Conservation (phyloP, 331 rosid genomes). For the Stylosanthes scabra region DNA sequence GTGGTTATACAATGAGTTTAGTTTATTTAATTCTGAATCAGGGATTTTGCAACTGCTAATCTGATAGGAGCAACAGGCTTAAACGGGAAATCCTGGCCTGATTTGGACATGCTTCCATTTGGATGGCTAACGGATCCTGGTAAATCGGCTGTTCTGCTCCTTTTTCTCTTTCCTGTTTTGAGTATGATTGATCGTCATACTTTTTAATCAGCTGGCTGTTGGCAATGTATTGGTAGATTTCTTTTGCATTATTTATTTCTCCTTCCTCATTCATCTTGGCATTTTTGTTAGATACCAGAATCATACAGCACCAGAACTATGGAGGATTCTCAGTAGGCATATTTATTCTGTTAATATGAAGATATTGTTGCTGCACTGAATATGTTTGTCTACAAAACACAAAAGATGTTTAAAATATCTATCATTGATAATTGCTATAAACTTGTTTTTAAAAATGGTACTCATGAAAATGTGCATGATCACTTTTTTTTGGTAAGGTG, state of each 20-base stretch:
- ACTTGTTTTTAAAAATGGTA: conserved; percentile 35
- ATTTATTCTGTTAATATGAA: conserved; percentile 2
- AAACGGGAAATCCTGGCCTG: conserved; percentile 94
- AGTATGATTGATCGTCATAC: not conserved
- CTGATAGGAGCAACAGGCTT: conserved; percentile 78
- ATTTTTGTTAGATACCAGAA: conserved; percentile 23
- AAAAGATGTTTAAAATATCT: conserved; percentile 18
- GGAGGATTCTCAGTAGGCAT: conserved; percentile 10
- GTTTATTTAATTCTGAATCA: conserved; percentile 46
- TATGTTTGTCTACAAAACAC: conserved; percentile 23
- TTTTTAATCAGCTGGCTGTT: conserved; percentile 5
- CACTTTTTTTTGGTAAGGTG: conserved; percentile 46
- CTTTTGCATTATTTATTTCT: not conserved
- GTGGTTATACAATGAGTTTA: conserved; percentile 22
- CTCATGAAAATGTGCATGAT: conserved; percentile 22
- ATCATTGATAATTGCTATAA: conserved; percentile 24
- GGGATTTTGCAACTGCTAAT: conserved; percentile 79
- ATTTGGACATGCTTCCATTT: conserved; percentile 95
- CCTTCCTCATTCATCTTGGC: not conserved
- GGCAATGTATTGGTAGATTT: not conserved
- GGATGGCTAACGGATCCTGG: conserved; percentile 95
- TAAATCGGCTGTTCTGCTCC: conserved; percentile 30
- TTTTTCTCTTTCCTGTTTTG: not conserved
- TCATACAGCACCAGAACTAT: conserved; percentile 1
- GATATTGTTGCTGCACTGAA: not conserved